Percentiles rank a stretch among this genome's conserved stretches.
These are phyloP conservation scores for Paramarasmius palmivorus DNA, from an alignment of 1,284 basidiomycete genomes.

Conservation along the genomic window DNA sequence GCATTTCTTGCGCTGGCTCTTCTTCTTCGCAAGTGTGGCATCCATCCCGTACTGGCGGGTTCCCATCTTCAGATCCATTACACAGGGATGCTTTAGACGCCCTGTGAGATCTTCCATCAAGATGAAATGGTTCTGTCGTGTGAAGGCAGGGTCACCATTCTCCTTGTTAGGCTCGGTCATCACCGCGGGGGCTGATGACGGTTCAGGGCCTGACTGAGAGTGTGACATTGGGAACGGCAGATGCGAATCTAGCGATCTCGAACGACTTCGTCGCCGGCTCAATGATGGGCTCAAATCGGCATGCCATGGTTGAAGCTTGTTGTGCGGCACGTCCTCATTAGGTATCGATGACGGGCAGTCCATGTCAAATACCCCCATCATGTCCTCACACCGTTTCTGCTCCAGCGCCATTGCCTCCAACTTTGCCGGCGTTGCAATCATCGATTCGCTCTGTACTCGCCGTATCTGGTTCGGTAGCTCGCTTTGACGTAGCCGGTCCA, in stretches of 20 bases:
- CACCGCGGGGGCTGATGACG: slow-evolving; percentile 28
- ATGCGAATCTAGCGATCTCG: slow-evolving; percentile 47
- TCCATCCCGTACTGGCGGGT: slow-evolving; percentile 98
- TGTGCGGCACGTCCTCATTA: background rate
- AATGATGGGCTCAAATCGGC: slow-evolving; percentile 30
- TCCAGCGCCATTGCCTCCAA: slow-evolving; percentile 28
- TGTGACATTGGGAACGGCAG: slow-evolving; percentile 12
- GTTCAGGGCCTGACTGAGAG: slow-evolving; percentile 23
- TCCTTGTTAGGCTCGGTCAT: slow-evolving; percentile 6
- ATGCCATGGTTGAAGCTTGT: slow-evolving; percentile 14
- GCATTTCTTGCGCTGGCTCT: slow-evolving; percentile 97
- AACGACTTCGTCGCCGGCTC: slow-evolving; percentile 54
- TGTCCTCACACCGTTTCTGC: slow-evolving; percentile 27
- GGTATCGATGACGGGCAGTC: slow-evolving; percentile 30
- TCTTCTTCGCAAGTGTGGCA: slow-evolving; percentile 91
- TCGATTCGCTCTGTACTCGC: slow-evolving; percentile 63
- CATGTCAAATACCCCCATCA: slow-evolving; percentile 48
- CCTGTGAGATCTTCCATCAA: slow-evolving; percentile 99
- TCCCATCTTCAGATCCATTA: slow-evolving; percentile 99
- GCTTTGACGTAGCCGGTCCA: slow-evolving; percentile 38
- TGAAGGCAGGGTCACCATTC: slow-evolving; percentile 43
- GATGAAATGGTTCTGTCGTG: slow-evolving; percentile 96
- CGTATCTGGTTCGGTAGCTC: slow-evolving; percentile 42
- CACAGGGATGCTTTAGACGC: slow-evolving; percentile 90
- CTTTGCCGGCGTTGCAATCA: slow-evolving; percentile 39